These are phyloP conservation scores for Lachnellula suecica DNA, from an alignment of 2,329 filamentous ascomycete genomes.

Conservation along the genomic window DNA sequence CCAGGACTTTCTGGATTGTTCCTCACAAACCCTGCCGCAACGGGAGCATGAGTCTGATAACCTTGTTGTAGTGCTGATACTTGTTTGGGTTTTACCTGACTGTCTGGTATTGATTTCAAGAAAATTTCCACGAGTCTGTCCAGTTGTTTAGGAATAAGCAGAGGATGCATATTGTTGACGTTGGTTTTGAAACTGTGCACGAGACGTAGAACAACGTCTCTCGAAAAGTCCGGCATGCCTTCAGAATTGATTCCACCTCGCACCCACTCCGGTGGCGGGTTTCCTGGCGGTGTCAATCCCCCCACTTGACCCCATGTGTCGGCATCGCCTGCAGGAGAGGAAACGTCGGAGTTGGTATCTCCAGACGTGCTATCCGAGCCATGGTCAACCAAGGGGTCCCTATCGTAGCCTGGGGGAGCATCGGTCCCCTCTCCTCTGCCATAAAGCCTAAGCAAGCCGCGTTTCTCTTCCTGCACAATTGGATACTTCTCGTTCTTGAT, in stretches of 20 bases:
- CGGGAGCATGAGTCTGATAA: neutral
- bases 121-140: constrained; percentile 37
- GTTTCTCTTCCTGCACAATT: constrained; percentile 70
- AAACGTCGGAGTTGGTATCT: constrained; percentile 49
- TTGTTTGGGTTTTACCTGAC: constrained; percentile 27
- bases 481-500: constrained; percentile 69
- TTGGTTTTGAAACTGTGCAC: constrained; percentile 58
- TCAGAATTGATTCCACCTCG: constrained; percentile 35
- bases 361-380: constrained; percentile 44
- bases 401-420: constrained; percentile 44
- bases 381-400: constrained; percentile 34
- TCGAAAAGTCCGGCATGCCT: constrained; percentile 55
- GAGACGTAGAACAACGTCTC: constrained; percentile 49
- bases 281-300: constrained; percentile 29
- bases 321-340: constrained; percentile 52
- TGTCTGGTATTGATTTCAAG: constrained; percentile 28
- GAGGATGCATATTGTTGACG: constrained; percentile 65
- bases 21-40: constrained; percentile 20
- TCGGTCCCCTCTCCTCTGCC: constrained; percentile 76
- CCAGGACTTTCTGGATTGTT: constrained; percentile 34
- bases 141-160: constrained; percentile 54
- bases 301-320: constrained; percentile 61
- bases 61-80: constrained; percentile 15
- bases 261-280: constrained; percentile 16
- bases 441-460: constrained; percentile 73